Evolutionary conservation across 208 protist genomes (phyloP), one percentile per base, ranked within the genome.

Genomic region (Balamuthia mandrillaris): DNA sequence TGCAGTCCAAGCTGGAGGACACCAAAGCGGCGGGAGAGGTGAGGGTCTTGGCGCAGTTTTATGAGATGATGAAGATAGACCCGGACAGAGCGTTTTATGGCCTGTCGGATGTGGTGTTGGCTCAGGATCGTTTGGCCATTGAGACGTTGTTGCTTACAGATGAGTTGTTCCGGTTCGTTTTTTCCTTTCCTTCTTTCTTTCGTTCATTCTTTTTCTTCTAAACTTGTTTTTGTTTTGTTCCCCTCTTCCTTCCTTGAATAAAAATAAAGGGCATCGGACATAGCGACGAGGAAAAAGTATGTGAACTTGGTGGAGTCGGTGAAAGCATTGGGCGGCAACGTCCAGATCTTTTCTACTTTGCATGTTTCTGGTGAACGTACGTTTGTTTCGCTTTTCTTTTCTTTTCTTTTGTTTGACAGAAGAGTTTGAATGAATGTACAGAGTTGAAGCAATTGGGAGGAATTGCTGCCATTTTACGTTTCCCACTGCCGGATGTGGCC

Each of bases 301-400:
- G 89, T 98, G 1, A 81, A 90, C 21, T 91, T 99, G 0, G 90
- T 95, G 16, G 93, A 98, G 58, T 91, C 90, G 41, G 96, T 97
- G 4, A 93, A 94, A 27, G 79, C 94, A 9, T 91, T 91, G 45
- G 94, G 94, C 37, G 94, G 92, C 0, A 72, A 92, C 0, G 96
- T 98, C 21, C 89, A 88, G 66, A 90, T 99, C 27, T 98, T 98
- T 84, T 98, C 96, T 33, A 95, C 94, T 60, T 92, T 95, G 27
- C 97, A 99, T 87, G 93, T 97, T 27, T 96, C 96, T 0, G 97
- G 97, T 18, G 95, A 98, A 87, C 95, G 90, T 93, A 85, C 45
- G 90, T 87, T 10, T 85, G n/a, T n/a, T 31, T 21, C 70, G 9
- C 44, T 12, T 2, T 52, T 72, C 14, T 86, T 87, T 33, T 2